Percentiles rank a stretch among this genome's conserved stretches.
Evolutionary conservation across 2,329 filamentous ascomycete species (phyloP).

Genomic region (Aureobasidium leucospermi): DNA sequence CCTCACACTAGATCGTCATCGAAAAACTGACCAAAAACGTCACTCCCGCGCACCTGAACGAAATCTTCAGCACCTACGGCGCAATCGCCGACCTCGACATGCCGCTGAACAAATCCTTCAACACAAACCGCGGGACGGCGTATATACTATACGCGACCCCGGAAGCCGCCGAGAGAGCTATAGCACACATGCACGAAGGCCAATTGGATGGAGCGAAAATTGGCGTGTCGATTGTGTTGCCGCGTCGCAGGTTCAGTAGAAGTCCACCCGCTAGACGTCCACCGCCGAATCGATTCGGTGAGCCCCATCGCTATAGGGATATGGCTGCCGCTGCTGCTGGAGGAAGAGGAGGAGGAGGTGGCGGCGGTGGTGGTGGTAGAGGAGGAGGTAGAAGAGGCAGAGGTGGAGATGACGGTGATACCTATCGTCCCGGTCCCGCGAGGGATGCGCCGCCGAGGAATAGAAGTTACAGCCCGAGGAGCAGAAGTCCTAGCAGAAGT

Average conservation of each 20-base stretch:
- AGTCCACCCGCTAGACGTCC: slow-evolving; percentile 65
- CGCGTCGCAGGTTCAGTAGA: slow-evolving; percentile 72
- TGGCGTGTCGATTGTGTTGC: slow-evolving; percentile 82
- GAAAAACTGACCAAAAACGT: slow-evolving; percentile 95
- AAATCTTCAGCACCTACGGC: slow-evolving; percentile 89
- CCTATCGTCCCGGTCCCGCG: slow-evolving; percentile 18
- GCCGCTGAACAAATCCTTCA: slow-evolving; percentile 78
- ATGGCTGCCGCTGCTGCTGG: slow-evolving; percentile 24
- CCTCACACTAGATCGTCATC: slow-evolving; percentile 76
- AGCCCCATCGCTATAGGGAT: slow-evolving; percentile 30
- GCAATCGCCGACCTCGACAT: slow-evolving; percentile 80
- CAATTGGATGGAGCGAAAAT: slow-evolving; percentile 78
- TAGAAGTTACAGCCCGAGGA: slow-evolving; percentile 16
- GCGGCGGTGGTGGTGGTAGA: slow-evolving; percentile 22
- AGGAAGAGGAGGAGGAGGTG: slow-evolving; percentile 24
- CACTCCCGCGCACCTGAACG: slow-evolving; percentile 75
- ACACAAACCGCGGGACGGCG: slow-evolving; percentile 84
- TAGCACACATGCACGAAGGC: slow-evolving; percentile 97
- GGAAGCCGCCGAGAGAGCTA: slow-evolving; percentile 75
- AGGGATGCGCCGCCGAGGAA: slow-evolving; percentile 6
- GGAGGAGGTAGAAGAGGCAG: slow-evolving; percentile 30
- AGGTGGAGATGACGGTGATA: slow-evolving; percentile 29
- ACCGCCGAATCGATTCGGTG: slow-evolving; percentile 44
- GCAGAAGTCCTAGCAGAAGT: slow-evolving; percentile 16
- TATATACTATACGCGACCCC: slow-evolving; percentile 80